Evolutionary conservation across 2,329 filamentous ascomycete species (phyloP).

Genomic region (Colletotrichum navitas): DNA sequence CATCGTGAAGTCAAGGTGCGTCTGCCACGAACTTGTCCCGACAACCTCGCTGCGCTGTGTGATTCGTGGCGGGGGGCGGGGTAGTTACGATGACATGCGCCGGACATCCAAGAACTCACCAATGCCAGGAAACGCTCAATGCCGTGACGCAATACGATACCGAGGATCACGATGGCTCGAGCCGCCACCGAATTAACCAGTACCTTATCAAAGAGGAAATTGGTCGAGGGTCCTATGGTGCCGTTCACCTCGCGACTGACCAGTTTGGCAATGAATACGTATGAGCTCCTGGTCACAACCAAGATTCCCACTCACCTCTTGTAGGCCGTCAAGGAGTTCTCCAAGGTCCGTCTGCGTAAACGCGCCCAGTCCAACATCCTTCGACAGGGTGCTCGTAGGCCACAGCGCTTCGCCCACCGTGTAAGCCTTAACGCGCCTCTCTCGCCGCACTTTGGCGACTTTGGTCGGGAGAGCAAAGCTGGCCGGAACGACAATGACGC

Average conservation of each 20-base stretch:
- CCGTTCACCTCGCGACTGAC: slow-evolving; percentile 90
- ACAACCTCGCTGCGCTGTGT: slow-evolving; percentile 41
- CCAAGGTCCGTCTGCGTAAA: slow-evolving; percentile 89
- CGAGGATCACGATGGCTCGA: slow-evolving; percentile 83
- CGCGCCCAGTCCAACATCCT: slow-evolving; percentile 91
- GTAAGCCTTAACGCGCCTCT: slow-evolving; percentile 48
- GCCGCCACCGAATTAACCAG: slow-evolving; percentile 92
- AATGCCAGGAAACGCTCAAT: slow-evolving; percentile 84
- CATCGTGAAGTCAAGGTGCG: slow-evolving; percentile 70
- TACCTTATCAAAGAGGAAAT: slow-evolving; percentile 96
- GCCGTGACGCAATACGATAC: slow-evolving; percentile 88
- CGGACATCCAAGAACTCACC: slow-evolving; percentile 23
- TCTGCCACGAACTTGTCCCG: slow-evolving; percentile 12
- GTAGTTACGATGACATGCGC: slow-evolving; percentile 21
- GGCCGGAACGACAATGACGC: slow-evolving; percentile 54
- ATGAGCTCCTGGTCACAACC: slow-evolving; percentile 54
- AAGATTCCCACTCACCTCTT: slow-evolving; percentile 38
- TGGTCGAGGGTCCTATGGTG: slow-evolving; percentile 94
- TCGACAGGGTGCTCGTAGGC: slow-evolving; percentile 62
- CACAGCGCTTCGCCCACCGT: slow-evolving; percentile 54
- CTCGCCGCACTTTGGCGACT: slow-evolving; percentile 45
- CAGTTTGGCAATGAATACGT: slow-evolving; percentile 95
- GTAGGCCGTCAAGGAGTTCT: slow-evolving; percentile 97
- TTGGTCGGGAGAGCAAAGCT: slow-evolving; percentile 29
- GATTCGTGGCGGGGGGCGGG: slow-evolving; percentile 35